These are phyloP conservation scores for Lomentospora prolificans DNA, from an alignment of 2,329 filamentous ascomycete species.

Conservation along the genomic window DNA sequence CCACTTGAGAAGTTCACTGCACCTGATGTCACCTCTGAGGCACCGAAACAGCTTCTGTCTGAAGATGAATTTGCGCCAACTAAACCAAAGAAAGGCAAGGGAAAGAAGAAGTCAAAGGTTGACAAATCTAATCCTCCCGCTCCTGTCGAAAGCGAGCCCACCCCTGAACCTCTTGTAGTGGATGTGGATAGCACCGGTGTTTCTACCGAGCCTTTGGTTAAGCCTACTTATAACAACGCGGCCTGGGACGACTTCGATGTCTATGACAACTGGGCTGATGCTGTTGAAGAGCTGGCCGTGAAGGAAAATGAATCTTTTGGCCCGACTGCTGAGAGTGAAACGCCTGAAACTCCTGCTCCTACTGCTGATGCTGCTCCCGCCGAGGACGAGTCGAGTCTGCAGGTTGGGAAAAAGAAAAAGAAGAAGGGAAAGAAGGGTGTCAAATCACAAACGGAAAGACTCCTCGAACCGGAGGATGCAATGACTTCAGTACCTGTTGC, in stretches of 20 bases:
- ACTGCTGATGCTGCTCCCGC: slow-evolving; percentile 1
- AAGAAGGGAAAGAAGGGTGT: slow-evolving; percentile 7
- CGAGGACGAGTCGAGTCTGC: slow-evolving; percentile 1
- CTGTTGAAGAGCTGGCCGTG: neutral
- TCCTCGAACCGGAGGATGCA: neutral
- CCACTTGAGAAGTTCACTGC: neutral
- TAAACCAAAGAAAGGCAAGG: slow-evolving; percentile 21
- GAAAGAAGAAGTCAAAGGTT: slow-evolving; percentile 34
- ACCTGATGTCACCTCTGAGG: neutral
- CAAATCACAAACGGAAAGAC: neutral
- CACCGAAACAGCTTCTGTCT: neutral
- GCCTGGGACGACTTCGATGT: neutral
- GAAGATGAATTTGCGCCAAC: slow-evolving; percentile 10
- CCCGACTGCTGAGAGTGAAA: neutral
- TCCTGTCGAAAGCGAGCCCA: neutral
- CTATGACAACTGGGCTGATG: slow-evolving; percentile 1
- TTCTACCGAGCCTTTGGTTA: neutral
- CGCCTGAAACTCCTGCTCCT: neutral
- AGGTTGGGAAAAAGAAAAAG: slow-evolving; percentile 6
- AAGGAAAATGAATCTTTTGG: neutral
- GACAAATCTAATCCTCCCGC: slow-evolving; percentile 8
- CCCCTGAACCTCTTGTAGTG: neutral
- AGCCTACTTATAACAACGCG: neutral
- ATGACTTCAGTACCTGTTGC: neutral
- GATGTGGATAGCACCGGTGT: neutral